phyloP scores from a whole-genome alignment of 1,284 basidiomycete species.

The Ceratobasidium sp. region DNA sequence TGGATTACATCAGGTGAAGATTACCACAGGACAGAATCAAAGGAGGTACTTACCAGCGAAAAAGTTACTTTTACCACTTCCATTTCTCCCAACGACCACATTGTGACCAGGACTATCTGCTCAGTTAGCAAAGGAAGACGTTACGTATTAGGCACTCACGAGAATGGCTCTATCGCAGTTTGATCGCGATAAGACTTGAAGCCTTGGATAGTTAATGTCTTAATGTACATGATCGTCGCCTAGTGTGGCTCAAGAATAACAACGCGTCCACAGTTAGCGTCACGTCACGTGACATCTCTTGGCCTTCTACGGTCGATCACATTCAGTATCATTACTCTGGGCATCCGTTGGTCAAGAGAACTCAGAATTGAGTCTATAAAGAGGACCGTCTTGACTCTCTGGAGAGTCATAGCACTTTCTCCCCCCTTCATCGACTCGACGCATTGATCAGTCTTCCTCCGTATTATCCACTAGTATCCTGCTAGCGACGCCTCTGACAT shows the following conservation, averaged over 20 bases:
- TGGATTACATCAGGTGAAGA: conserved; percentile 53
- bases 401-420: too few species aligned
- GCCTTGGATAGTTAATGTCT: conserved; percentile 93
- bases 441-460: too few species aligned
- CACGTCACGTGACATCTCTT: conserved; percentile 18
- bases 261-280: conserved; percentile 21
- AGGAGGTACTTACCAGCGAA: conserved; percentile 77
- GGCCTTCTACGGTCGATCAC: neutral
- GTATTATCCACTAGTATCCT: too few species aligned
- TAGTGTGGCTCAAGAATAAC: conserved; percentile 22
- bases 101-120: conserved; percentile 85
- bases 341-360: too few species aligned
- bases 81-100: conserved; percentile 95
- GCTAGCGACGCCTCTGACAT: neutral
- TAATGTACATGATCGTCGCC: conserved; percentile 74
- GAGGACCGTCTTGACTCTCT: too few species aligned
- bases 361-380: too few species aligned
- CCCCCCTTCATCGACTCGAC: too few species aligned
- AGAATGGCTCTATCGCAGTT: conserved; percentile 68
- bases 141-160: conserved; percentile 52
- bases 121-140: conserved; percentile 38
- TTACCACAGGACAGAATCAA: neutral
- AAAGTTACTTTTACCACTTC: conserved; percentile 97
- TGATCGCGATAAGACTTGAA: conserved; percentile 93
- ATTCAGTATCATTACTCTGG: too few species aligned